These are phyloP conservation scores for Torrubiellomyces zombiae DNA, from an alignment of 2,329 filamentous ascomycete species.

Conservation along the genomic window DNA sequence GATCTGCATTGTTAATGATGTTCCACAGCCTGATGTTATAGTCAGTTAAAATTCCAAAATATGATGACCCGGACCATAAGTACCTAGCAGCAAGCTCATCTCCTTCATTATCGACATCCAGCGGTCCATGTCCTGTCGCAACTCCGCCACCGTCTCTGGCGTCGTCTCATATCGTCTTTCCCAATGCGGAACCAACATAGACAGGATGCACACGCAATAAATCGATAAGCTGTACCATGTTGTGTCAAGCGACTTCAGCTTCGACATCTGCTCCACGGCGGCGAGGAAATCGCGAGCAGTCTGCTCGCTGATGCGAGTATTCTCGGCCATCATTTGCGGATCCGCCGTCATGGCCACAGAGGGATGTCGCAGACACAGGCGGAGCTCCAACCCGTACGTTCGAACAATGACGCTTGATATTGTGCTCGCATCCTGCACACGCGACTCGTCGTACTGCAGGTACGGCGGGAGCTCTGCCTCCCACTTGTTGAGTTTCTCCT, in stretches of 20 bases:
- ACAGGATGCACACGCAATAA: conserved; percentile 58
- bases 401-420: conserved; percentile 38
- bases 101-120: conserved; percentile 56
- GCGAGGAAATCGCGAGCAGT: conserved; percentile 47
- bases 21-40: conserved; percentile 27
- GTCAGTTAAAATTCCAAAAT: conserved; percentile 8
- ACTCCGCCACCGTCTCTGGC: conserved; percentile 36
- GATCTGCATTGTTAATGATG: conserved; percentile 26
- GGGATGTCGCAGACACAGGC: conserved; percentile 43
- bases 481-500: conserved; percentile 47
- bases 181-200: conserved; percentile 52
- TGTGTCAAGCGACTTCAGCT: conserved; percentile 53
- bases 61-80: conserved; percentile 11
- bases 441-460: conserved; percentile 30
- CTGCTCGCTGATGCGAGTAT: conserved; percentile 49
- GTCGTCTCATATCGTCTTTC: conserved; percentile 46
- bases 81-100: conserved; percentile 50
- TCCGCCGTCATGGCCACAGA: conserved; percentile 41
- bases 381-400: conserved; percentile 38
- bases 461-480: conserved; percentile 45
- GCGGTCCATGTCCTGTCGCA: conserved; percentile 50
- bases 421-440: conserved; percentile 23
- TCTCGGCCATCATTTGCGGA: conserved; percentile 38
- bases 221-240: conserved; percentile 63
- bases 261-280: conserved; percentile 40